A percentile compares a stretch with the other conserved stretches of the same genome.
Evolutionary conservation across 2,329 filamentous ascomycete genomes (phyloP).

Genomic region (Calonectria multiphialidica): DNA sequence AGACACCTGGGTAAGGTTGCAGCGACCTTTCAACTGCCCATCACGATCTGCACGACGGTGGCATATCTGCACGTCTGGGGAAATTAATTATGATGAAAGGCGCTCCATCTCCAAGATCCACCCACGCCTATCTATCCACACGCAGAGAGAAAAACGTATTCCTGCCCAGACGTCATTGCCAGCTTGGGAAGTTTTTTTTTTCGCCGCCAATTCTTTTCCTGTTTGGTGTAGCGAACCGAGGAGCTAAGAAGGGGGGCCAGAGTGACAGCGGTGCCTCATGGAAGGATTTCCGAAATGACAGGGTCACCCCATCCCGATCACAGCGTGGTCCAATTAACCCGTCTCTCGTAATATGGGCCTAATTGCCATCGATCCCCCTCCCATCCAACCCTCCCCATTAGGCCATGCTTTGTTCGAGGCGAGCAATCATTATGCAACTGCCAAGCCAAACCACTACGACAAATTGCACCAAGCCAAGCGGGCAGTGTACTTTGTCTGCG

Average conservation of each 20-base stretch:
- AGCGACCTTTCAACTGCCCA: background rate
- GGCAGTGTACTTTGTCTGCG: background rate
- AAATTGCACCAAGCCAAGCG: background rate
- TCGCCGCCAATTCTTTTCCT: background rate
- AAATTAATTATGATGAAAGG: conserved; percentile 16
- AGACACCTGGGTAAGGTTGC: background rate
- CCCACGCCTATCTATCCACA: background rate
- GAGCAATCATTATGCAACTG: conserved; percentile 9
- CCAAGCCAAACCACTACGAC: background rate
- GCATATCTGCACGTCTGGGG: conserved; percentile 15
- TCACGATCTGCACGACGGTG: conserved; percentile 16
- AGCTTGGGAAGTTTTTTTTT: background rate
- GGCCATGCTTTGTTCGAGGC: background rate
- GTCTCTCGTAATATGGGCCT: background rate
- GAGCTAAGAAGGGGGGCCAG: conserved; percentile 19
- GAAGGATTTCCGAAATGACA: conserved; percentile 38
- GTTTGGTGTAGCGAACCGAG: background rate
- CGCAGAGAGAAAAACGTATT: too few relatives aligned
- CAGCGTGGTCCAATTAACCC: conserved; percentile 29
- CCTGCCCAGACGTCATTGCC: background rate
- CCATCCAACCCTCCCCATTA: background rate
- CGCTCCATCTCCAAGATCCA: background rate
- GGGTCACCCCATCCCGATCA: conserved; percentile 36
- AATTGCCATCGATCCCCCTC: background rate
- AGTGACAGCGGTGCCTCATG: background rate